Base-by-base conservation (phyloP, 164 flowering plant genomes). In the Houttuynia cordata region DNA sequence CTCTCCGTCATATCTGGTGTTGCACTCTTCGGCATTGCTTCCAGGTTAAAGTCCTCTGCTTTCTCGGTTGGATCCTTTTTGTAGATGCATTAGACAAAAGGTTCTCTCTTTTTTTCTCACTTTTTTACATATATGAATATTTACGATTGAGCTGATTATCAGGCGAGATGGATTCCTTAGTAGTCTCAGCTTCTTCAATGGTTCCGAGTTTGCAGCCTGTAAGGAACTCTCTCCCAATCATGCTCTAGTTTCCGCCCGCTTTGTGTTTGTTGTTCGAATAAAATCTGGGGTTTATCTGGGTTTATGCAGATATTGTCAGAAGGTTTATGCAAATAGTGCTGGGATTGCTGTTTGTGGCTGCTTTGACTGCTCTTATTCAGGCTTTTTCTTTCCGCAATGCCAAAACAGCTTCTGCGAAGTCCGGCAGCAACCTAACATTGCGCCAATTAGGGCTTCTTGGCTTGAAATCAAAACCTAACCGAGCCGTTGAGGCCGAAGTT, bases 381-480 rank as follows among this genome's bases (percentile, higher is more conserved):
- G 86, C 79, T 19, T 51, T 92, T 22, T 75, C 77, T 21, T 64
- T 83, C 61, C 68, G 62, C 62, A 79, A 79, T 71, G 49, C 74
- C 34, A 80, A 66, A 53, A 70, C 74, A 54, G 82, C 73, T 51
- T 81, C 73, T 52, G 51, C 69, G 17, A 81, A 76, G 57, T 81
- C 74, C 71, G 72, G 73, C 68, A 60, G 55, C 13, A 41, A 9
- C 47, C 87, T 92, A 47, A 75, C 96, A 25, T 76, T 64, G 19
- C 84, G 75, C 34, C 98, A 92, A 63, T 72, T 84, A 42, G 82
- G 65, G 45, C 86, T 92, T 61, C 53, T 92, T 58, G 97, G 98
- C 52, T 41, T 81, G 37, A 83, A 73, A 73, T 67, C 85, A 56
- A 87, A 80, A 42, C 53, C 50, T 53, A 60, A 47, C 47, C 80